Evolutionary conservation across 164 flowering plant genomes (phyloP), one percentile per base, ranked within the genome.

Genomic region (Nymphaea thermarum): DNA sequence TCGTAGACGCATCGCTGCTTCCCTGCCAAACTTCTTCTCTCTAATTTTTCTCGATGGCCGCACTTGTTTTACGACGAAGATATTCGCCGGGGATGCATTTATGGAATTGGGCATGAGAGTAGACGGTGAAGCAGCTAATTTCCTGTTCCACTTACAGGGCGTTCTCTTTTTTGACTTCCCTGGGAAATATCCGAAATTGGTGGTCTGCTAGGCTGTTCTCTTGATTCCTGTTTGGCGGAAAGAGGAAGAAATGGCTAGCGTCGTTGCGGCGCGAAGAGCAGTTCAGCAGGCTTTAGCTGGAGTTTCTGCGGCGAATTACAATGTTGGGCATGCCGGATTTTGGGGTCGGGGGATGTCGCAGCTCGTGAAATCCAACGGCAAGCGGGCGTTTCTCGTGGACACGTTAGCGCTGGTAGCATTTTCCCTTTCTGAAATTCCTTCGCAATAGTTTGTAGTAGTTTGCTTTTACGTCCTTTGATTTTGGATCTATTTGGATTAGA

Each of bases 371-470:
- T 47, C 81, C 6, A 78, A 72, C 8, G 82, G 86, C 5, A 83
- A 78, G 43, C 89, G 90, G 3, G 92, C 86, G 0, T 90, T 83
- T 68, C 90, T 90, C 7, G 94, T 90, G 8, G 92, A 90, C 68
- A 88, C 96, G 0, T 71, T 90, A 43, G 90, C 87, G 0, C 65
- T 90, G 88, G 93, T 87, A 81, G 59, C 2, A 11, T 62, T 17
- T 51, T 51, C 14, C 14, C 57, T 51, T 15, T 4, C 57, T 15
- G 14, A 25, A 25, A 25, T 51, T 51, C 14, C 57, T 51, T 51
- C 57, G 8, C 57, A 51, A 10, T 51, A 51, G 57, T 51, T 51
- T 10, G 8, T 51, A 10, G 57, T 15, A 51, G 14, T 51, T 51
- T 51, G 8, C 14, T 8, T 51, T 51, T 64, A 62, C 16, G 43